Evolutionary conservation across 1,139 yeast species (phyloP).

Genomic region (Taphrina flavorubra): DNA sequence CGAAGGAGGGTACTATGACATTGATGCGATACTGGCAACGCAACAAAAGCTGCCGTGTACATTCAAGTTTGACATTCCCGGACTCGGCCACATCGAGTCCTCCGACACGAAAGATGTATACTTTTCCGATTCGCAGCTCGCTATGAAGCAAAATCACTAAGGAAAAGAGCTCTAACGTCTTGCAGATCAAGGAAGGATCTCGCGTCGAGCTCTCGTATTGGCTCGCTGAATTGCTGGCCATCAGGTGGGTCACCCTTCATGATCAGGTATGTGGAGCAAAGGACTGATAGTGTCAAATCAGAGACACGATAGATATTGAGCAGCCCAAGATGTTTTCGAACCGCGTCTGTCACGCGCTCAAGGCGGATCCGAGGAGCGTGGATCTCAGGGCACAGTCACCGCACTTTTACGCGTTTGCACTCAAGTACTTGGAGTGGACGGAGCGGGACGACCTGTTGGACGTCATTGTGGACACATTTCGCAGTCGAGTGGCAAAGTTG

Average conservation of each 20-base stretch:
- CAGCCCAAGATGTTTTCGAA: constrained; percentile 26
- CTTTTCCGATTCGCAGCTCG: too few relatives aligned
- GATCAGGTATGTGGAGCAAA: too few relatives aligned
- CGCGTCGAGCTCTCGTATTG: constrained; percentile 84
- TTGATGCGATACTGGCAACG: constrained; percentile 40
- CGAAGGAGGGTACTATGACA: constrained; percentile 39
- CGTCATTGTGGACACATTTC: constrained; percentile 55
- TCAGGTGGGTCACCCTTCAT: constrained; percentile 48
- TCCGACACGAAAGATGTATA: constrained; percentile 26
- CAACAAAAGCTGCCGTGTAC: constrained; percentile 44
- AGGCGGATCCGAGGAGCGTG: constrained; percentile 69
- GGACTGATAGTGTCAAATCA: background rate
- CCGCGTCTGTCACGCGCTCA: constrained; percentile 61
- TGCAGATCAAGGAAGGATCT: constrained; percentile 63
- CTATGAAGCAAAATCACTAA: too few relatives aligned
- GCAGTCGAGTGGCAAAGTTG: constrained; percentile 70
- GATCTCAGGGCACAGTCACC: constrained; percentile 72
- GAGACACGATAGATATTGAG: constrained; percentile 35
- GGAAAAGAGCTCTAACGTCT: background rate
- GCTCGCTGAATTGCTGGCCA: constrained; percentile 81
- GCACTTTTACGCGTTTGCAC: constrained; percentile 66
- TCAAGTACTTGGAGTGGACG: constrained; percentile 25
- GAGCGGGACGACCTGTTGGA: constrained; percentile 40
- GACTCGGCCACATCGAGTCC: constrained; percentile 43
- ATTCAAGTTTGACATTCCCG: constrained; percentile 43